Evolutionary conservation across 2,329 filamentous ascomycete species (phyloP).

Genomic region (Rutstroemia sp.): DNA sequence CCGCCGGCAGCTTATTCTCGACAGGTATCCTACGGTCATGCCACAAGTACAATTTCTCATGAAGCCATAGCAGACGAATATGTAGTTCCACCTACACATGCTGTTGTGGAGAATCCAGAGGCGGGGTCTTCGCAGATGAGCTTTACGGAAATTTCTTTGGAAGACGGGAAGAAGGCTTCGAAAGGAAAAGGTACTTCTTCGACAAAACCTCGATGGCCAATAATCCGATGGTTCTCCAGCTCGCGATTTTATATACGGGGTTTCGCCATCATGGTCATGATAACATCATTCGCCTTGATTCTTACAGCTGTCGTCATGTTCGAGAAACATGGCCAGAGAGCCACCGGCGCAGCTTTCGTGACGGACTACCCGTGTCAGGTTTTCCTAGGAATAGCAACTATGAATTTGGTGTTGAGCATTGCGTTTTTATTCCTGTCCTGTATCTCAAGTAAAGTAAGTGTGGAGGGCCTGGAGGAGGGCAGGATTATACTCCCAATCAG

Average conservation of each 20-base stretch:
- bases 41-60: neutral
- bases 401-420: conserved; percentile 15
- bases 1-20: conserved; percentile 12
- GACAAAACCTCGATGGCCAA: neutral
- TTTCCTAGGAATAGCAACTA: conserved; percentile 11
- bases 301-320: conserved; percentile 15
- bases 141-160: neutral
- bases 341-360: conserved; percentile 11
- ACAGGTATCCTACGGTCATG: conserved; percentile 11
- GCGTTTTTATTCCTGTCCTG: conserved; percentile 12
- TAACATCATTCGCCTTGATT: conserved; percentile 15
- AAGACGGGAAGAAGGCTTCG: neutral
- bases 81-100: neutral
- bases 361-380: conserved; percentile 16
- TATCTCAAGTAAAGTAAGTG: conserved; percentile 15
- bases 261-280: conserved; percentile 15
- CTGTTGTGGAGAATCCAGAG: neutral
- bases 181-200: neutral
- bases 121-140: neutral
- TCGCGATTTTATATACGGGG: conserved; percentile 12
- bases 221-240: neutral
- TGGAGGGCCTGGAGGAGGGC: neutral
- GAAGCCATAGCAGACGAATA: neutral
- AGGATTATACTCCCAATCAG: neutral
- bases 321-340: conserved; percentile 4